phyloP scores from a whole-genome alignment of 139 green algal genomes.

The Picochlorum sp. region DNA sequence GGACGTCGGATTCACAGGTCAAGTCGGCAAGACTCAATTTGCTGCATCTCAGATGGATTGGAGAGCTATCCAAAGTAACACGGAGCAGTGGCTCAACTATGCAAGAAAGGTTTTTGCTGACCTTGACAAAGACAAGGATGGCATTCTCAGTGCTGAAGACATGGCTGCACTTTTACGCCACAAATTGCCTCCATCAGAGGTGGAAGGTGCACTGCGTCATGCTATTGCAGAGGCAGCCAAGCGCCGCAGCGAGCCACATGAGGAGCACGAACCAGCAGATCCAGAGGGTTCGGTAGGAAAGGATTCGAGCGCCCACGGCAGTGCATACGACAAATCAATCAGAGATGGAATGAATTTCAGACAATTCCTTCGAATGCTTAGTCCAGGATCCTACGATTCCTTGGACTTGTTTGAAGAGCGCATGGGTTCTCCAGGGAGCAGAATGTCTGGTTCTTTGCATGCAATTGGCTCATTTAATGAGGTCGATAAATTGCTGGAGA shows the following conservation, averaged over 20 bases:
- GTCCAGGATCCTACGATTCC: constrained; percentile 26
- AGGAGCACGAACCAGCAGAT: background rate
- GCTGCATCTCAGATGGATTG: constrained; percentile 42
- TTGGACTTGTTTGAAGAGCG: constrained; percentile 43
- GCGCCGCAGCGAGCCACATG: constrained; percentile 2
- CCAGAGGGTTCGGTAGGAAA: background rate
- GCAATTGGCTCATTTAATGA: constrained; percentile 3
- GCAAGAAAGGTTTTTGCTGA: constrained; percentile 44
- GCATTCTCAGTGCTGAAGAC: constrained; percentile 18
- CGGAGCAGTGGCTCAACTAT: constrained; percentile 56
- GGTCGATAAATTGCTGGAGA: constrained; percentile 6
- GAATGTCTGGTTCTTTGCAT: background rate
- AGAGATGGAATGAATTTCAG: constrained; percentile 35
- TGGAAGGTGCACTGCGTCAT: constrained; percentile 63
- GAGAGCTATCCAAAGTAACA: constrained; percentile 25
- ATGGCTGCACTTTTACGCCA: constrained; percentile 42
- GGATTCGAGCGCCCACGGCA: constrained; percentile 7
- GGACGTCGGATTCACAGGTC: constrained; percentile 31
- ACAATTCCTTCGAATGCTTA: constrained; percentile 41
- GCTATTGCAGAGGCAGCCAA: constrained; percentile 53
- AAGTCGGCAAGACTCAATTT: constrained; percentile 27
- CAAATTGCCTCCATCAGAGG: constrained; percentile 66
- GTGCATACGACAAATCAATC: constrained; percentile 20
- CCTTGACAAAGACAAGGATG: constrained; percentile 41
- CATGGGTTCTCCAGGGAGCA: constrained; percentile 9